Base-by-base conservation (phyloP, 306 rosid genomes). In the Quercus aquifolioides region DNA sequence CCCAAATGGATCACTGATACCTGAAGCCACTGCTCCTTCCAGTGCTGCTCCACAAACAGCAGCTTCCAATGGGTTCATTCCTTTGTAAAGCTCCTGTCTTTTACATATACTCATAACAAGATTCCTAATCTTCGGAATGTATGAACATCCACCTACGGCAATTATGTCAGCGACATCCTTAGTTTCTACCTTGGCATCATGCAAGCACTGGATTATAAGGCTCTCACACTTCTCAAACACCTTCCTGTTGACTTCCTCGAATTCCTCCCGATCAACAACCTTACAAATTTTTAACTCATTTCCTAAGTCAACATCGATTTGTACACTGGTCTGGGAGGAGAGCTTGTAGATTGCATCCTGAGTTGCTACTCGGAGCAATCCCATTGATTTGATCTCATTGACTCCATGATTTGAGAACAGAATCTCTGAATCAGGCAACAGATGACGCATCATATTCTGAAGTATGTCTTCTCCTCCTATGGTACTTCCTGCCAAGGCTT, bases 381-480 rank as follows among this genome's bases (percentile, higher is more conserved):
- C 97, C 83, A 88, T 83, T 0, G 84, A 76, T 67, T 85, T 80
- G 59, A 92, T 91, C 72, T 91, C 92, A 14, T 86, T 77, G 20
- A 85, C 76, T 9, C 93, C 88, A 5, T 76, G 90, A 63, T 41
- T 84, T 51, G 80, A 76, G 65, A 89, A 85, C 69, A 91, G 84
- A 56, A 49, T 71, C 38, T 87, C 91, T n/a, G 83, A 81, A 65
- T 88, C 83, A 3, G 97, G 97, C 68, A 91, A 78, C 52, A 94
- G 87, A 84, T 89, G 46, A 12, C 25, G 85, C 92, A 92, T 91
- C 88, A 87, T 91, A 58, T 88, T 94, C 86, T 91, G 98, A 81
- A 94, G 97, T 74, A 94, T 71, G 86, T 94, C 99, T 84, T 94
- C 99, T 63, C 99, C 99, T 23, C 97, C 99, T n/a, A 88, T 67